Percentiles rank a stretch among this genome's conserved stretches.
Evolutionary conservation across 2,329 filamentous ascomycete genomes (phyloP).

Genomic region (Exophiala phaeomuriformis): DNA sequence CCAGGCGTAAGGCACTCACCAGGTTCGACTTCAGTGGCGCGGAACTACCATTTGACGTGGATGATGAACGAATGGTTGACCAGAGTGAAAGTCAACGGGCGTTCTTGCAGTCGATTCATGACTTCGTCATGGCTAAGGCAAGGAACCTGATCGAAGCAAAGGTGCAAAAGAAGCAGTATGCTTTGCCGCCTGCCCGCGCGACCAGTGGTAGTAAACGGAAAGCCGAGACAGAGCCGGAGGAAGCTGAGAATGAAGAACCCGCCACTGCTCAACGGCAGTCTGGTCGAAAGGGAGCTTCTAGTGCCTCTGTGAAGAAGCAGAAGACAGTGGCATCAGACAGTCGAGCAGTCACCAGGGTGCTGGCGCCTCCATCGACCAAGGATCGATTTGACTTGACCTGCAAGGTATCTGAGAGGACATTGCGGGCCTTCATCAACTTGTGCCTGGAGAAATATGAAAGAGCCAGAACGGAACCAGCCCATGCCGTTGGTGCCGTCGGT

Average conservation of each 20-base stretch:
- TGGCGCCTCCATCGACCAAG: slow-evolving; percentile 24
- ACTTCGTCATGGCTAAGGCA: slow-evolving; percentile 60
- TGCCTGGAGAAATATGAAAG: slow-evolving; percentile 86
- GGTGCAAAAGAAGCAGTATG: slow-evolving; percentile 22
- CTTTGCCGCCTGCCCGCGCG: slow-evolving; percentile 7
- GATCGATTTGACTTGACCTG: slow-evolving; percentile 59
- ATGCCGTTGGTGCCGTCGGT: slow-evolving; percentile 91
- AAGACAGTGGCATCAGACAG: slow-evolving; percentile 7
- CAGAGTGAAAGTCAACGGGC: slow-evolving; percentile 74
- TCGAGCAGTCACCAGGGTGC: neutral
- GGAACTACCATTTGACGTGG: slow-evolving; percentile 54
- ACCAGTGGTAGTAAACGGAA: slow-evolving; percentile 19
- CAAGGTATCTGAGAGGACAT: slow-evolving; percentile 70
- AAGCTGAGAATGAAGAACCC: slow-evolving; percentile 31
- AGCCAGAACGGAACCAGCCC: slow-evolving; percentile 86
- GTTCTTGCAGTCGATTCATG: slow-evolving; percentile 71
- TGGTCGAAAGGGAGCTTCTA: slow-evolving; percentile 6
- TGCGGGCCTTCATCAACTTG: slow-evolving; percentile 68
- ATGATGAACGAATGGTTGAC: slow-evolving; percentile 45
- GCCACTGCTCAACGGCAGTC: slow-evolving; percentile 23
- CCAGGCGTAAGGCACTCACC: slow-evolving; percentile 58
- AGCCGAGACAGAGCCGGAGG: slow-evolving; percentile 32
- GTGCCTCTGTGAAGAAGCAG: slow-evolving; percentile 17
- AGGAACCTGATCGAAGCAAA: slow-evolving; percentile 51
- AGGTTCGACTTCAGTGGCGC: slow-evolving; percentile 56